Evolutionary conservation across 1,139 yeast genomes (phyloP), one percentile per base, ranked within the genome.

Genomic region (Debaryomycetaceae sp.): DNA sequence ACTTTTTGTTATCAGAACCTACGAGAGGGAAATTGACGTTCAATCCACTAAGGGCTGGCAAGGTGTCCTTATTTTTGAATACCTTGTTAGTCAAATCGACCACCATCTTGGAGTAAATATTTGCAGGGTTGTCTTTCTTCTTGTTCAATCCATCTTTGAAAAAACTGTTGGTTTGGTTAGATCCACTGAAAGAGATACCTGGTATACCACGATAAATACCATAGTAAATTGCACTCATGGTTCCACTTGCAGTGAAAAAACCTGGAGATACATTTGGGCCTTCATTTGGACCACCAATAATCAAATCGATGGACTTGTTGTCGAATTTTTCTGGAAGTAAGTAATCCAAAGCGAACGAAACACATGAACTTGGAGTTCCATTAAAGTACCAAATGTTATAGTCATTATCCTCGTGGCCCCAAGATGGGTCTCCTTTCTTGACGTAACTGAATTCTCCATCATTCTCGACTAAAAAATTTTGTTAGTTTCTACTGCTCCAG

Each of bases 361-460:
- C 69, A 51, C 65, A 59, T 16, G 73, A 58, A 18, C 73, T 70
- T 36, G 78, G 77, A 24, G 78, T 71, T 51, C 75, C 77, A 49
- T 71, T 70, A 59, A 70, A 69, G 56, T 72, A 72, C 77, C 77
- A 72, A 50, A 72, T 58, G 52, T 68, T 65, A 51, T 56, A 55
- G 53, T 72, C 74, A 44, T 61, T 53, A 14, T 50, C 59, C 53
- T 72, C 78, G 44, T 70, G 73, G 42, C 72, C 75, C 75, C 75
- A 72, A 29, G 75, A 62, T 43, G 78, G 77, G 26, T 63, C 61
- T 33, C 78, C 78, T 30, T 61, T 61, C 41, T 59, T 58, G 45
- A 63, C 69, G 52, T 72, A 70, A 41, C 49, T 54, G 46, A 70
- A 72, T 44, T 67, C 75, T 44, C 75, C 77, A 44, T 67, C 63